Conservation (phyloP, 441 rosid genomes). For the Aleurites moluccanus region DNA sequence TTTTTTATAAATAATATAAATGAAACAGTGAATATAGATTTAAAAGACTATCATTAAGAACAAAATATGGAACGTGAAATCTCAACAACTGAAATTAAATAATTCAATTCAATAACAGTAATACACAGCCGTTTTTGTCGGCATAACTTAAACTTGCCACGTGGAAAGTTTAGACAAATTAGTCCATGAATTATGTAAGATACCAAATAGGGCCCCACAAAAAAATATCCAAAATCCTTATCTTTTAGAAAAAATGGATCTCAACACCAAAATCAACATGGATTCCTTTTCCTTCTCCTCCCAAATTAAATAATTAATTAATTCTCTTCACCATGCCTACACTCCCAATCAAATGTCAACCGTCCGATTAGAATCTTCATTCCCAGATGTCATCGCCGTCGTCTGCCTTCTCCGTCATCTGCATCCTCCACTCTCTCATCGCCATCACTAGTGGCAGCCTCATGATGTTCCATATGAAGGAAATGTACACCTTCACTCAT, state of each 20-base stretch:
- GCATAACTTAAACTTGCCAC: slow-evolving; percentile 14
- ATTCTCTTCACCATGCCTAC: slow-evolving; percentile 26
- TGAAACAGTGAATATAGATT: no score
- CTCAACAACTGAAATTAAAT: no score
- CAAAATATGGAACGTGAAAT: no score
- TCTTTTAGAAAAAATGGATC: neutral
- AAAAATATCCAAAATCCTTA: neutral
- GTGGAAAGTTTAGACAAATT: neutral
- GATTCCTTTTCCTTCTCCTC: neutral
- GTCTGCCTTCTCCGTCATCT: slow-evolving; percentile 50
- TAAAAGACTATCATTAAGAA: no score
- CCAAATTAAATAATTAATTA: neutral
- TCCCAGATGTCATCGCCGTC: slow-evolving; percentile 30
- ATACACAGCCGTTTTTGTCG: slow-evolving; percentile 16
- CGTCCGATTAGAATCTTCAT: neutral
- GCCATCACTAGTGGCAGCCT: slow-evolving; percentile 54
- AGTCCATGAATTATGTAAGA: no score
- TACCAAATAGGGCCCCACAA: neutral
- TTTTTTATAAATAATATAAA: no score
- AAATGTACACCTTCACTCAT: slow-evolving; percentile 55
- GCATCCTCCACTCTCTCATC: slow-evolving; percentile 58
- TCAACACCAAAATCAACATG: neutral
- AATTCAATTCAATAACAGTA: neutral
- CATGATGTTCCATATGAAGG: slow-evolving; percentile 64
- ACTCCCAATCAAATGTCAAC: neutral